phyloP scores from a whole-genome alignment of 768 basidiomycete genomes.

The Tricholoma matsutake region DNA sequence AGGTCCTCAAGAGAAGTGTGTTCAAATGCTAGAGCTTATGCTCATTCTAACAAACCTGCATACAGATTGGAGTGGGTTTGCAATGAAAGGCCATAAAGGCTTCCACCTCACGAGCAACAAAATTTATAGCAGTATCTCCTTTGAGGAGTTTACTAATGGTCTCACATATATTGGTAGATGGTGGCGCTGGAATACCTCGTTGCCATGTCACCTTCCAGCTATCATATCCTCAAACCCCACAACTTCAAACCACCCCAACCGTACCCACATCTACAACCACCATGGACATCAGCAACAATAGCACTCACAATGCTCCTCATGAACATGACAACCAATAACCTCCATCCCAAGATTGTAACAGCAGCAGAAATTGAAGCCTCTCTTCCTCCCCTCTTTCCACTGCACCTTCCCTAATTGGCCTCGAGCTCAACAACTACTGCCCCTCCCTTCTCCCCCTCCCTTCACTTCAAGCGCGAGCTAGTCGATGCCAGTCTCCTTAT shows the following conservation, averaged over 20 bases:
- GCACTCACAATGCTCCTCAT: too few relatives aligned
- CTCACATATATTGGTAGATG: slow-evolving; percentile 12
- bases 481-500: background rate
- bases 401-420: background rate
- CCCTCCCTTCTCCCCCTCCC: too few relatives aligned
- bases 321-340: too few relatives aligned
- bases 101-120: slow-evolving; percentile 37
- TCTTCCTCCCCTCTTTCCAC: background rate
- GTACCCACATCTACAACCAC: too few relatives aligned
- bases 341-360: background rate
- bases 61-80: slow-evolving; percentile 38
- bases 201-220: background rate
- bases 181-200: background rate
- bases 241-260: too few relatives aligned
- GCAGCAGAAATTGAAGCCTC: background rate
- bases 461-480: background rate
- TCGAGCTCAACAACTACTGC: background rate
- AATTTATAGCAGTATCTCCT: slow-evolving; percentile 29
- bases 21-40: background rate
- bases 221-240: background rate
- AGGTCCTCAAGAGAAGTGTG: slow-evolving; percentile 38
- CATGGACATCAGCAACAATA: too few relatives aligned
- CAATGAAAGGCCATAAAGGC: slow-evolving; percentile 38
- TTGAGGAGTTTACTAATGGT: slow-evolving; percentile 28
- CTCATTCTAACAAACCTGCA: background rate